Evolutionary conservation across 2,329 filamentous ascomycete genomes (phyloP), one percentile per base, ranked within the genome.

Genomic region (Monosporascus sp.): DNA sequence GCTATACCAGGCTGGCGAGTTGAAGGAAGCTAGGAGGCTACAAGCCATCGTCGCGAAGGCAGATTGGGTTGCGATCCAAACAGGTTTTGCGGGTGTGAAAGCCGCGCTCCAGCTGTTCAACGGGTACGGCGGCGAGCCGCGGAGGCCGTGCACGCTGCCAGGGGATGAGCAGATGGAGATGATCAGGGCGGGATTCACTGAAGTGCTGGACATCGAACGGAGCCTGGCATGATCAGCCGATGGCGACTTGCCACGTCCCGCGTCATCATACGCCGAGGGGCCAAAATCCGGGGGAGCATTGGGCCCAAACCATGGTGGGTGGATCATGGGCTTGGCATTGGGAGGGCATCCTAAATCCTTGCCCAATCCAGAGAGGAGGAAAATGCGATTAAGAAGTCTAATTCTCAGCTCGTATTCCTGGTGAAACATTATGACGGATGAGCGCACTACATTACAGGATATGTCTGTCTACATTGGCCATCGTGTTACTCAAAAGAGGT

Each of bases 1-100:
- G 56, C 73, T 89, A 4, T 88, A 82, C 68, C 74, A 76, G 38
- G 69, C 74, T 19, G 86, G 86, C 19, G 75, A 81, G 54, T 48
- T 68, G 8, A 58, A 60, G 48, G 62, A 63, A 48, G 62, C 62
- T 16, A 55, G 58, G 16, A 71, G 77, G 37, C 53, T 63, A 56
- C 80, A 78, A 63, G 53, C 71, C 51, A 58, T 72, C 60, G 63
- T 80, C 55, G 70, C 80, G 63, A 64, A 71, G 61, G 65, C 73
- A 52, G 68, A 77, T 68, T 72, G 80, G 74, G 56, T 72, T 44
- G 74, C 74, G 51, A 78, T 77, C 57, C 69, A 70, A 63, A 75
- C 72, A n/a, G 75, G 75, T 4, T 77, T 78, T 56, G 73, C 74
- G 4, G 75, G 75, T 35, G 74, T 78, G 54, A 78, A 78, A 67